Conservation (phyloP, 2,329 filamentous ascomycete species). For the Alternaria alternata region DNA sequence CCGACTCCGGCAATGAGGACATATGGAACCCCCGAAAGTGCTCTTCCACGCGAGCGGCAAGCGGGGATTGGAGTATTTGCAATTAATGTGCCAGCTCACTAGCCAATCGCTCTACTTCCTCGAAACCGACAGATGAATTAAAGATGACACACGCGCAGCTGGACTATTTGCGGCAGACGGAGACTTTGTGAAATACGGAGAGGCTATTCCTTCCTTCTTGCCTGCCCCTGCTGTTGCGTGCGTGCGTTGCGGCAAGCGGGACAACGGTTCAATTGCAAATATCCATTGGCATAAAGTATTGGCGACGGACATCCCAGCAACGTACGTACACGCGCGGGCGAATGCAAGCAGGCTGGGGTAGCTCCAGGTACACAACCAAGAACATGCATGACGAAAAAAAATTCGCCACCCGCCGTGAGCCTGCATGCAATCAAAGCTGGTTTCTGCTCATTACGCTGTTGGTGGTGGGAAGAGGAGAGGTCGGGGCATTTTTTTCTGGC, state of each 20-base stretch:
- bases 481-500: neutral
- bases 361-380: no score
- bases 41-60: constrained; percentile 7
- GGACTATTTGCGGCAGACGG: neutral
- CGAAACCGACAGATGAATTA: neutral
- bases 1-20: constrained; percentile 20
- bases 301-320: neutral
- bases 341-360: neutral
- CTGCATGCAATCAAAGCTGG: no score
- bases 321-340: neutral
- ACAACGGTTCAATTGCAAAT: neutral
- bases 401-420: no score
- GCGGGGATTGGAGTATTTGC: neutral
- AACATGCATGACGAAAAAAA: no score
- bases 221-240: neutral
- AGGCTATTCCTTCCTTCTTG: neutral
- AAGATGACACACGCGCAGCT: no score
- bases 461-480: neutral
- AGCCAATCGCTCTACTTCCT: constrained; percentile 13
- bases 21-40: constrained; percentile 5
- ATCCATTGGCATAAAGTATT: neutral
- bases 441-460: neutral
- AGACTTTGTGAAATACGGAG: neutral
- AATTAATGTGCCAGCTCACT: neutral
- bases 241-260: constrained; percentile 5